These are phyloP conservation scores for Phanerochaete sordida DNA, from an alignment of 768 basidiomycete species.

Conservation along the genomic window DNA sequence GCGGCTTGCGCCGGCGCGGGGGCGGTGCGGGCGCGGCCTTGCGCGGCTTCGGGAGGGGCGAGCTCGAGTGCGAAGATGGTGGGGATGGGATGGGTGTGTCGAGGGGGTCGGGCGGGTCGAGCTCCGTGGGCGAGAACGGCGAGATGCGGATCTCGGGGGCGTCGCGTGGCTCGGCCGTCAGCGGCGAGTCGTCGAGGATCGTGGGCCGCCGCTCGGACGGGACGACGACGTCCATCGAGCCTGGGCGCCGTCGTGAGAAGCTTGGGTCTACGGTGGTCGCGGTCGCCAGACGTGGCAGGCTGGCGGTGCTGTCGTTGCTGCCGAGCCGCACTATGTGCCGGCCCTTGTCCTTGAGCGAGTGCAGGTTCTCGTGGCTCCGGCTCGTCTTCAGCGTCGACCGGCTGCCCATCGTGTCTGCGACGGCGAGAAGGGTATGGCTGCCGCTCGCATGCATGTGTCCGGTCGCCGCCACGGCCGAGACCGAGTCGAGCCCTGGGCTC, in stretches of 20 bases:
- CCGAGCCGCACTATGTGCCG: conserved; percentile 14
- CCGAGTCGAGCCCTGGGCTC: conserved; percentile 41
- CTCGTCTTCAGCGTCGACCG: conserved; percentile 53
- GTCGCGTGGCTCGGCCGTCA: conserved; percentile 10
- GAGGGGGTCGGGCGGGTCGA: neutral
- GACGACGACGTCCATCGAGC: conserved; percentile 14
- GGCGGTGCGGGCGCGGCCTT: conserved; percentile 65
- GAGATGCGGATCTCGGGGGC: conserved; percentile 9
- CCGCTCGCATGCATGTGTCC: conserved; percentile 20
- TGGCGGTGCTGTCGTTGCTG: conserved; percentile 28
- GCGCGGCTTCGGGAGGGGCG: conserved; percentile 15
- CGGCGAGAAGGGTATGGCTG: conserved; percentile 32
- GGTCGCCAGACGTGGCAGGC: conserved; percentile 24
- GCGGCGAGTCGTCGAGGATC: conserved; percentile 12
- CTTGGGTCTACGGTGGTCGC: conserved; percentile 8
- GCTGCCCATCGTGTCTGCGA: conserved; percentile 14
- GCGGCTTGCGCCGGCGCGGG: conserved; percentile 65
- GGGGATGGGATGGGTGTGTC: conserved; percentile 8
- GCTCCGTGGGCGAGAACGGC: neutral
- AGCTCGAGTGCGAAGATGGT: conserved; percentile 10
- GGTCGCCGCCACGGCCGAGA: conserved; percentile 21
- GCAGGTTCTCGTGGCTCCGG: conserved; percentile 64
- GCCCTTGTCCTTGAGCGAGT: conserved; percentile 20
- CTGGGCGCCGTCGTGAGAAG: conserved; percentile 12
- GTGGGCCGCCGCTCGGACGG: conserved; percentile 1